phyloP scores from a whole-genome alignment of 2,329 filamentous ascomycete genomes.

The Coleophoma cylindrospora region DNA sequence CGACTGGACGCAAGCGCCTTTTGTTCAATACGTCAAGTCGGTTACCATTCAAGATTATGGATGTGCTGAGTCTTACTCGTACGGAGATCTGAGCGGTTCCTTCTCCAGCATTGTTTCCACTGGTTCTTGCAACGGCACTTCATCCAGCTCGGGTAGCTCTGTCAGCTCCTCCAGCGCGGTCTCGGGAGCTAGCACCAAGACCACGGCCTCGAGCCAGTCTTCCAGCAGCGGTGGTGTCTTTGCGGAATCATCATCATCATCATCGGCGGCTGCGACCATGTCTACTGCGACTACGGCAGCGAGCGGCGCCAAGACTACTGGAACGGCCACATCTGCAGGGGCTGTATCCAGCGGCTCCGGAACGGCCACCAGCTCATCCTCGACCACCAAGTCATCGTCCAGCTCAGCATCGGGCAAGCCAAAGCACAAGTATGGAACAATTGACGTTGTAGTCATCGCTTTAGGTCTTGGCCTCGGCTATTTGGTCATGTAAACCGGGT shows the following conservation, averaged over 20 bases:
- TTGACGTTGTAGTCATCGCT: conserved; percentile 22
- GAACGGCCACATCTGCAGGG: conserved; percentile 3
- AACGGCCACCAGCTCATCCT: background rate
- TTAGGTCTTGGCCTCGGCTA: conserved; percentile 26
- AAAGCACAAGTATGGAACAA: conserved; percentile 18
- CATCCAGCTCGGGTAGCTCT: conserved; percentile 1
- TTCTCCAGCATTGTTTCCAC: conserved; percentile 40
- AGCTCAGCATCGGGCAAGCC: conserved; percentile 27
- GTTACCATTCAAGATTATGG: conserved; percentile 45
- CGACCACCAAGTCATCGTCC: conserved; percentile 4
- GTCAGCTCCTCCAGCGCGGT: background rate
- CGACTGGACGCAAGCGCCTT: conserved; percentile 38
- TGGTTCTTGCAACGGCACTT: conserved; percentile 14
- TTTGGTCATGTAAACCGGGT: conserved; percentile 23
- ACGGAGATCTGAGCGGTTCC: conserved; percentile 39
- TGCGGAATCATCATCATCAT: conserved; percentile 4
- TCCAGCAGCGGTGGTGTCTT: conserved; percentile 2
- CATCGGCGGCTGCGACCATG: conserved; percentile 3
- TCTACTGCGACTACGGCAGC: conserved; percentile 6
- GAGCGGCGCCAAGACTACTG: conserved; percentile 1
- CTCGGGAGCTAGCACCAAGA: conserved; percentile 1
- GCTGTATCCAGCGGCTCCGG: background rate
- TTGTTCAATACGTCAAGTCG: conserved; percentile 44
- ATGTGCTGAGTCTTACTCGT: conserved; percentile 44
- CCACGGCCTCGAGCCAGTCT: conserved; percentile 1